A percentile compares a stretch with the other conserved stretches of the same genome.
Conservation (phyloP, 2,329 filamentous ascomycete species). For the Epichloe coenophiala region DNA sequence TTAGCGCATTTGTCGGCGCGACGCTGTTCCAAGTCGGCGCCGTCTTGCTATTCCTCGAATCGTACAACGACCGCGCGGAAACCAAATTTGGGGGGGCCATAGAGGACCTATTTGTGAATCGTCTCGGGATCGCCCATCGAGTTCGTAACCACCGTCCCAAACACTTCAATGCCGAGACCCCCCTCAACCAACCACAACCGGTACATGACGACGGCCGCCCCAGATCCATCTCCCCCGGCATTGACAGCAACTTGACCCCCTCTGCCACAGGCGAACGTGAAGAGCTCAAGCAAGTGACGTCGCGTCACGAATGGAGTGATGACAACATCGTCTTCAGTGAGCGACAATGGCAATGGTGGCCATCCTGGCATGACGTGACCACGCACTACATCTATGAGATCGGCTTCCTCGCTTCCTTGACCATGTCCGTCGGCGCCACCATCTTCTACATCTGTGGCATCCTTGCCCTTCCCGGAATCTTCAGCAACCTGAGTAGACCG, state of each 20-base stretch:
- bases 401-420: conserved; percentile 45
- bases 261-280: background rate
- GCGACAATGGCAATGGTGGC: conserved; percentile 43
- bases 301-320: background rate
- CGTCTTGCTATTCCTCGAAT: conserved; percentile 43
- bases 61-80: conserved; percentile 33
- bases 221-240: background rate
- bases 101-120: conserved; percentile 19
- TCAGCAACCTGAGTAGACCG: conserved; percentile 29
- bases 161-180: background rate
- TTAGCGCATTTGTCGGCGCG: conserved; percentile 45
- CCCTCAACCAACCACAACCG: background rate
- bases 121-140: background rate
- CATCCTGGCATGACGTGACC: conserved; percentile 37
- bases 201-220: background rate
- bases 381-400: conserved; percentile 48
- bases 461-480: conserved; percentile 44
- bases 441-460: conserved; percentile 53
- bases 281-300: background rate
- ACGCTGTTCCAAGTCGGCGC: conserved; percentile 46
- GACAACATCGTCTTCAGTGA: conserved; percentile 3
- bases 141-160: background rate
- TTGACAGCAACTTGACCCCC: background rate
- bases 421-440: conserved; percentile 44
- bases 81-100: conserved; percentile 33